phyloP scores from a whole-genome alignment of 768 basidiomycete genomes.

The Hypsizygus marmoreus region DNA sequence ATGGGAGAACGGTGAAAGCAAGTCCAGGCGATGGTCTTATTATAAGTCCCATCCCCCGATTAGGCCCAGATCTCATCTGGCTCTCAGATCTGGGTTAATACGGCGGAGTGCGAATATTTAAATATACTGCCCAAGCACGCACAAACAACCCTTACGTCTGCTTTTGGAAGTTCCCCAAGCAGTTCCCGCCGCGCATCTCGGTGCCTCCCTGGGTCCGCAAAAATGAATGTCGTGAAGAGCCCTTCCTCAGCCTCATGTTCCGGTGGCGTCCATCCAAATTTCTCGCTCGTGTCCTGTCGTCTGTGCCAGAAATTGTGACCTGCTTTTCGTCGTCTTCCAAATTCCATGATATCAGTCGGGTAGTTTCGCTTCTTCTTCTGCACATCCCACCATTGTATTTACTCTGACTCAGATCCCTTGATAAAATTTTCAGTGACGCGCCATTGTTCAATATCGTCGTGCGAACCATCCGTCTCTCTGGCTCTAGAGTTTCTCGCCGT shows the following conservation, averaged over 20 bases:
- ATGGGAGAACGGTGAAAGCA: constrained; percentile 13
- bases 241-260: neutral
- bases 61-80: neutral
- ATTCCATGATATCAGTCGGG: constrained; percentile 9
- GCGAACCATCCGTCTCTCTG: too few relatives aligned
- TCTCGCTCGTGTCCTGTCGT: neutral
- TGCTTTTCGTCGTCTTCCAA: constrained; percentile 1
- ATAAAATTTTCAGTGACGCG: too few relatives aligned
- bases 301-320: neutral
- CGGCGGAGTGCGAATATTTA: too few relatives aligned
- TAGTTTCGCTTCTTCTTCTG: constrained; percentile 20
- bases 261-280: neutral
- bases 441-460: too few relatives aligned
- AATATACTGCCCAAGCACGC: too few relatives aligned
- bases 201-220: constrained; percentile 19
- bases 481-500: too few relatives aligned
- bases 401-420: neutral
- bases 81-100: too few relatives aligned
- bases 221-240: neutral
- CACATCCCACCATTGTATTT: neutral
- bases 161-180: too few relatives aligned
- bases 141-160: too few relatives aligned
- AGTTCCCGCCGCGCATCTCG: constrained; percentile 24
- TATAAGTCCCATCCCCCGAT: neutral
- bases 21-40: neutral